Percentiles rank a stretch among this genome's conserved stretches.
phyloP scores from a whole-genome alignment of 495 filamentous ascomycete genomes.

The Tuber melanosporum region DNA sequence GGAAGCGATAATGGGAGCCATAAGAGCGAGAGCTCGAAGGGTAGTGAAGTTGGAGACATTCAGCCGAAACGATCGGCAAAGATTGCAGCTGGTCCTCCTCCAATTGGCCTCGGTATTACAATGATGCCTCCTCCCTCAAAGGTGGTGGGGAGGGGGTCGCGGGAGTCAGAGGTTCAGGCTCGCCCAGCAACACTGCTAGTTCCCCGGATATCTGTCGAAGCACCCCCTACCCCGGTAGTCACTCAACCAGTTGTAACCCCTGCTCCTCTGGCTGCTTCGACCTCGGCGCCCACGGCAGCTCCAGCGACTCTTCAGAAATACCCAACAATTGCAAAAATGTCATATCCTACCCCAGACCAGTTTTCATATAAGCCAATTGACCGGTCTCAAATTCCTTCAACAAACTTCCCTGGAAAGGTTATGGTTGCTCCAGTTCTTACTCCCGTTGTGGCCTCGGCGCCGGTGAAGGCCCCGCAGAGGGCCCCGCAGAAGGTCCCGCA shows the following conservation, averaged over 20 bases:
- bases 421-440: not conserved
- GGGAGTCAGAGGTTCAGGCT: constrained; percentile 16
- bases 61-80: constrained; percentile 13
- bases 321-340: constrained; percentile 30
- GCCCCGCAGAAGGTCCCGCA: not conserved
- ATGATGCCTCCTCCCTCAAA: constrained; percentile 25
- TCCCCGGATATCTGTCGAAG: constrained; percentile 21
- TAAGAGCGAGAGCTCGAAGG: constrained; percentile 30
- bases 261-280: not conserved
- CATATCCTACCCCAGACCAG: constrained; percentile 31
- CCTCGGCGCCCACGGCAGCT: not conserved
- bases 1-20: constrained; percentile 29
- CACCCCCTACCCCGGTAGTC: constrained; percentile 18
- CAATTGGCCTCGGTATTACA: constrained; percentile 28
- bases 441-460: not conserved
- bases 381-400: constrained; percentile 26
- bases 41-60: constrained; percentile 15
- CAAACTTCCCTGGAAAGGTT: constrained; percentile 2
- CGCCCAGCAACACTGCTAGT: constrained; percentile 4
- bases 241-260: not conserved
- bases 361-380: constrained; percentile 29
- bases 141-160: constrained; percentile 9
- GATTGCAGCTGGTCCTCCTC: constrained; percentile 13
- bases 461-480: not conserved
- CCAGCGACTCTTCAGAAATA: constrained; percentile 4